Conservation (phyloP, 495 filamentous ascomycete genomes). For the Aspergillus heteromorphus region DNA sequence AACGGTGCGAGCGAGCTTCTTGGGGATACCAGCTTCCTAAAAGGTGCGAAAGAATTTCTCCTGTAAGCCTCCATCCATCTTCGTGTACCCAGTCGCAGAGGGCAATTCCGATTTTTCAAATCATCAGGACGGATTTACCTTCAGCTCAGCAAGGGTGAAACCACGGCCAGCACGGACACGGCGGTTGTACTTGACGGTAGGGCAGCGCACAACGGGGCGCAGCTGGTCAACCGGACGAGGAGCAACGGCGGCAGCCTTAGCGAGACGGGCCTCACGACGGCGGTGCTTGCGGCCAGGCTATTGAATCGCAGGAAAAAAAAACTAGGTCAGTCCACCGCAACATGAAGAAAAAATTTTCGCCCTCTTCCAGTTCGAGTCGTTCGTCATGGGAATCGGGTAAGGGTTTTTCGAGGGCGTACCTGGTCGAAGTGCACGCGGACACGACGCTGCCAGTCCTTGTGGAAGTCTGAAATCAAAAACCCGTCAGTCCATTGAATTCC, state of each 20-base stretch:
- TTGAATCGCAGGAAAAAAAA: slow-evolving; percentile 7
- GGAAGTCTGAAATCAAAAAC: slow-evolving; percentile 69
- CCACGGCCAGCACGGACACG: slow-evolving; percentile 93
- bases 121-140: slow-evolving; percentile 54
- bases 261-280: slow-evolving; percentile 80
- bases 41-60: slow-evolving; percentile 7
- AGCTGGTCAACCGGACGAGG: slow-evolving; percentile 97
- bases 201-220: slow-evolving; percentile 91
- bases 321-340: slow-evolving; percentile 26
- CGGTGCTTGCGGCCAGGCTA: slow-evolving; percentile 93
- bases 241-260: slow-evolving; percentile 89
- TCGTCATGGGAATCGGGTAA: slow-evolving; percentile 15
- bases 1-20: slow-evolving; percentile 88
- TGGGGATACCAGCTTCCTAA: slow-evolving; percentile 92
- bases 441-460: slow-evolving; percentile 99
- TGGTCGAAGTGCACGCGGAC: slow-evolving; percentile 99
- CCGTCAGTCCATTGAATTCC: slow-evolving; percentile 23
- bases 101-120: background rate
- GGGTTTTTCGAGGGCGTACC: slow-evolving; percentile 53
- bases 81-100: background rate
- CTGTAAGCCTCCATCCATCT: slow-evolving; percentile 12
- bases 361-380: slow-evolving; percentile 4
- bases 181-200: slow-evolving; percentile 96
- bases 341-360: background rate
- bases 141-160: slow-evolving; percentile 94